phyloP scores from a whole-genome alignment of 2,329 filamentous ascomycete genomes.

The Akanthomyces lecanii region DNA sequence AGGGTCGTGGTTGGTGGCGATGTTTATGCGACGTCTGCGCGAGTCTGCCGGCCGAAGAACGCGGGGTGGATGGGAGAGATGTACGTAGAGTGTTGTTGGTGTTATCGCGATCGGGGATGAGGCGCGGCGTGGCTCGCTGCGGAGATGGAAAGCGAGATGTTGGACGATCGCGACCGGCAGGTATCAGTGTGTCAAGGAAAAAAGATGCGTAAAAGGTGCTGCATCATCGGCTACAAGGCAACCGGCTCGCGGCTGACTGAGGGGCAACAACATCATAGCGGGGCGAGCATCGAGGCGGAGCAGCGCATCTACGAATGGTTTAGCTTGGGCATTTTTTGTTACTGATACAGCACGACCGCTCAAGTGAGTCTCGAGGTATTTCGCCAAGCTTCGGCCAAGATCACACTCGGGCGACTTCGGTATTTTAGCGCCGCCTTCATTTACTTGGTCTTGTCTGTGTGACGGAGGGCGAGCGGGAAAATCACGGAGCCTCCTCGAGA shows the following conservation, averaged over 20 bases:
- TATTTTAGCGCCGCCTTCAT: not conserved
- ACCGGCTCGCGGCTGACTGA: conserved; percentile 11
- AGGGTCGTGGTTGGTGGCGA: conserved; percentile 11
- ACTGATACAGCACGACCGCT: not conserved
- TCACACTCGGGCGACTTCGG: not conserved
- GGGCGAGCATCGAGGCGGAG: conserved; percentile 10
- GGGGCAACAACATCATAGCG: conserved; percentile 12
- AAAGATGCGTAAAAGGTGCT: not conserved
- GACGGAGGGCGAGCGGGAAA: no score
- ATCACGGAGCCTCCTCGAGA: not conserved
- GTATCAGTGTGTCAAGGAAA: not conserved
- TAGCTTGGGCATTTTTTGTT: not conserved
- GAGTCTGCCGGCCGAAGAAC: not conserved
- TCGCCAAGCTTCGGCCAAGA: not conserved
- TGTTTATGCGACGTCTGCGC: not conserved
- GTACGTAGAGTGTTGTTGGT: not conserved
- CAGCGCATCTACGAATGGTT: not conserved
- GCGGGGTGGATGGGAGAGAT: not conserved
- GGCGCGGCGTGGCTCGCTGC: not conserved
- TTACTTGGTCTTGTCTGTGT: no score
- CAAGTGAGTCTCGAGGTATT: not conserved
- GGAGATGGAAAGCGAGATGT: not conserved
- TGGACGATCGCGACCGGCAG: not conserved
- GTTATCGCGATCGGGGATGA: not conserved
- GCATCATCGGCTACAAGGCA: not conserved